Evolutionary conservation across 2,329 filamentous ascomycete genomes (phyloP), one percentile per base, ranked within the genome.

Genomic region (Fusarium proliferatum): DNA sequence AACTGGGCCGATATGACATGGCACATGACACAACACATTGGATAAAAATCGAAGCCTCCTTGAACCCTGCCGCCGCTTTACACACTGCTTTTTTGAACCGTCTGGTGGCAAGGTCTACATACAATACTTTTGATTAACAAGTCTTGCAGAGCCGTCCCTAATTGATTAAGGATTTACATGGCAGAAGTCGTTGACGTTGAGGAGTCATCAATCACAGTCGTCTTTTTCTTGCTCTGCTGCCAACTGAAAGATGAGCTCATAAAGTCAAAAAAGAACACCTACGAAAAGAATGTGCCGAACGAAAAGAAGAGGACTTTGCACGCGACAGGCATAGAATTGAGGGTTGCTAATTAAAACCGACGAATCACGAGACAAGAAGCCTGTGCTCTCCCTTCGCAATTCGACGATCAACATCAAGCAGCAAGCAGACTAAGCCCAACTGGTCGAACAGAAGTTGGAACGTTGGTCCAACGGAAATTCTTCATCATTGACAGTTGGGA

Each of bases 371-470:
- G 28, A 48, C 55, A 68, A 69, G 26, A 49, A 49, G 26, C 36
- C 53, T 41, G 45, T 46, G 53, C 55, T 43, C 60, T 45, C 43
- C 36, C 58, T 56, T 43, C 43, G 56, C 21, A 46, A 53, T 42
- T 60, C 45, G 52, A 30, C 38, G 57, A 60, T 66, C 58, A 62
- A 67, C 72, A 64, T 68, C 52, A 52, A 61, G 71, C 60, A 60
- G 52, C 60, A 36, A 64, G 49, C 26, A 59, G 64, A 70, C 69
- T 73, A 71, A 60, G 46, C 64, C 57, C 43, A 41, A 51, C 57
- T 30, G 57, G 69, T 57, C 62, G 21, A 46, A 30, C 48, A 51
- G 49, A 52, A 62, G n/a, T 63, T 62, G 43, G 53, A 60, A 62
- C 39, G 53, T 52, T 63, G 19, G 59, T 49, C 57, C 39, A 66